Evolutionary conservation across 257 asterid genomes (phyloP).

Genomic region (Primulina huaijiensis): DNA sequence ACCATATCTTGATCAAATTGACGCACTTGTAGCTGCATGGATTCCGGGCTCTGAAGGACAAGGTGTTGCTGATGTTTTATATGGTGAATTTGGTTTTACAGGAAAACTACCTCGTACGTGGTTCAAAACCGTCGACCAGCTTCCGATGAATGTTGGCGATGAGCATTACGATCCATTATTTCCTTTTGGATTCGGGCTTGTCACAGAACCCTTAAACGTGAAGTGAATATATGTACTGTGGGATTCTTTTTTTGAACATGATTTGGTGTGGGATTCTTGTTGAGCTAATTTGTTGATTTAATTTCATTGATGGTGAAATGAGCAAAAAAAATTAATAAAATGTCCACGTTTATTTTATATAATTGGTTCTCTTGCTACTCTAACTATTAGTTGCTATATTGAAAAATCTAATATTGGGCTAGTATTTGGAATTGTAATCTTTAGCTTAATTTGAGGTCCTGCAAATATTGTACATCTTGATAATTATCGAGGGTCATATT

Average conservation of each 20-base stretch:
- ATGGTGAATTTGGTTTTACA: slow-evolving; percentile 34
- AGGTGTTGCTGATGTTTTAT: slow-evolving; percentile 43
- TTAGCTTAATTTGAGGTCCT: too few relatives aligned
- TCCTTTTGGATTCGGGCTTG: slow-evolving; percentile 37
- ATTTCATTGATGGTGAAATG: too few relatives aligned
- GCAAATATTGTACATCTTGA: too few relatives aligned
- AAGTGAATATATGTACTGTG: background rate
- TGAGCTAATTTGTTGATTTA: too few relatives aligned
- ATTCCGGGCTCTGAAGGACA: slow-evolving; percentile 48
- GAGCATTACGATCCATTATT: slow-evolving; percentile 39
- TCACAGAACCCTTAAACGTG: slow-evolving; percentile 22
- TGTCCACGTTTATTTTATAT: too few relatives aligned
- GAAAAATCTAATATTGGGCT: too few relatives aligned
- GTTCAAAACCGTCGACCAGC: slow-evolving; percentile 44
- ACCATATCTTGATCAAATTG: slow-evolving; percentile 28
- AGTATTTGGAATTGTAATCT: too few relatives aligned
- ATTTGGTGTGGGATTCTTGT: background rate
- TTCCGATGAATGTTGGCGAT: slow-evolving; percentile 52
- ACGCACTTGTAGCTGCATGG: slow-evolving; percentile 47
- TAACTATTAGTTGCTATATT: too few relatives aligned
- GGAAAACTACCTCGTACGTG: slow-evolving; percentile 41
- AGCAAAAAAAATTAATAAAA: too few relatives aligned
- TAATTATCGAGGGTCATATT: too few relatives aligned
- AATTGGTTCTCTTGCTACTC: too few relatives aligned
- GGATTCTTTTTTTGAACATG: background rate